These are phyloP conservation scores for Copromyces sp. DNA, from an alignment of 495 filamentous ascomycete genomes.

Conservation along the genomic window DNA sequence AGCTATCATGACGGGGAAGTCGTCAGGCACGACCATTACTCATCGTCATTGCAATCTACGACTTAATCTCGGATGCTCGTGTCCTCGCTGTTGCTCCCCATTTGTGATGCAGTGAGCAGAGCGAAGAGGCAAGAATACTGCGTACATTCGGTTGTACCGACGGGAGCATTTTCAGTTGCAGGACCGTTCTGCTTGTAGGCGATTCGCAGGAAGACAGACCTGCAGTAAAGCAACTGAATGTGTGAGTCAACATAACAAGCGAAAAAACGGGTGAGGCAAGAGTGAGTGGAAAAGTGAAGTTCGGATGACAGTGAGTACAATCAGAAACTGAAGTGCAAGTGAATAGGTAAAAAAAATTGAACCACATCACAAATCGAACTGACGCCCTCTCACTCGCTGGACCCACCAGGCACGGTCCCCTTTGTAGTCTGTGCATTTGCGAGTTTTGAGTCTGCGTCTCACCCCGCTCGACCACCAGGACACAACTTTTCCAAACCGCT, in stretches of 20 bases:
- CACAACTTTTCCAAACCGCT: constrained; percentile 5
- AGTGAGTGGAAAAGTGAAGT: background rate
- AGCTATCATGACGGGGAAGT: background rate
- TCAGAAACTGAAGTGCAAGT: background rate
- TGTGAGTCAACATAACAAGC: background rate
- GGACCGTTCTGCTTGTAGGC: background rate
- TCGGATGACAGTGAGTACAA: background rate
- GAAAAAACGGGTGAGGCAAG: background rate
- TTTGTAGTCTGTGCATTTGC: background rate
- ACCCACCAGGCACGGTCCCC: background rate
- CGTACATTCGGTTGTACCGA: background rate
- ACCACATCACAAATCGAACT: background rate
- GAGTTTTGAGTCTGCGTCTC: constrained; percentile 1
- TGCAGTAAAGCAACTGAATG: background rate
- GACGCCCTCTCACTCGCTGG: background rate
- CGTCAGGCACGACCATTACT: background rate
- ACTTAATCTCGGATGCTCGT: background rate
- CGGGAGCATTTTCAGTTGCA: background rate
- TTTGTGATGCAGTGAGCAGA: background rate
- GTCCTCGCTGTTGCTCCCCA: background rate
- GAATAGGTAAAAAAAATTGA: background rate
- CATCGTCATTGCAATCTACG: background rate
- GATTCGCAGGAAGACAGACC: background rate
- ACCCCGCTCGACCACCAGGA: constrained; percentile 20
- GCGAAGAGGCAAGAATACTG: background rate